Base-by-base conservation (phyloP, 805 yeast species). In the Pichia sporocuriosa region DNA sequence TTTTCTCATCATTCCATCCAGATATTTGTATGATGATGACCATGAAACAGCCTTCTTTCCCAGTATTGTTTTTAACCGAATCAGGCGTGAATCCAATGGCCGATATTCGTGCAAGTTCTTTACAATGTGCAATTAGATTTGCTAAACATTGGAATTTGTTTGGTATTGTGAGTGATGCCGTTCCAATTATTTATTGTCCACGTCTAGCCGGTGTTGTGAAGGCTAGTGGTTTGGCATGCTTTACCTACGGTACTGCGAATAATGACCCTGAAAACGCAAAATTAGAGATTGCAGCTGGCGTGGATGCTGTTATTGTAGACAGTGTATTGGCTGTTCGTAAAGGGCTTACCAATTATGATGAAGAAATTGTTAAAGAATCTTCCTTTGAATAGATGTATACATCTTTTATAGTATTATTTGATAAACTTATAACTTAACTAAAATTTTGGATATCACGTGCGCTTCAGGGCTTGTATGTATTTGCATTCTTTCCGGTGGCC, bases 261-360 rank as follows among this genome's bases (percentile, higher is more conserved):
- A 90, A 90, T 54, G 79, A 77, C 27, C 96, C 97, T 0, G 87
- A 77, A 43, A 79, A 79, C 47, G 88, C 95, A 23, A 79, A 78
- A 51, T 67, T 84, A 43, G 96, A 90, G 62, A 81, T 90, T 81
- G 79, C 77, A 48, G 89, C 94, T 4, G 97, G 97, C 8, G 96
- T 90, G 11, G 97, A 90, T 68, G 98, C 98, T 0, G 97, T 90
- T n/a, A 90, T 90, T 63, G 97, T 86, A 3, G 97, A 90, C 62
- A 81, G 86, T 42, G 97, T 90, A 2, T 69, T 89, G 55, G 96
- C 96, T 0, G 94, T 89, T n/a, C 72, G 95, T 57, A 82, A 82
- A 53, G 96, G 85, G 7, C 69, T 89, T 47, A 74, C 65, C 2
- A 59, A 57, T 36, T 58, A 52, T 13, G 54, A 43, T 7, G 40